These are phyloP conservation scores for Moricandia moricandioides DNA, from an alignment of 345 rosid species.

Conservation along the genomic window DNA sequence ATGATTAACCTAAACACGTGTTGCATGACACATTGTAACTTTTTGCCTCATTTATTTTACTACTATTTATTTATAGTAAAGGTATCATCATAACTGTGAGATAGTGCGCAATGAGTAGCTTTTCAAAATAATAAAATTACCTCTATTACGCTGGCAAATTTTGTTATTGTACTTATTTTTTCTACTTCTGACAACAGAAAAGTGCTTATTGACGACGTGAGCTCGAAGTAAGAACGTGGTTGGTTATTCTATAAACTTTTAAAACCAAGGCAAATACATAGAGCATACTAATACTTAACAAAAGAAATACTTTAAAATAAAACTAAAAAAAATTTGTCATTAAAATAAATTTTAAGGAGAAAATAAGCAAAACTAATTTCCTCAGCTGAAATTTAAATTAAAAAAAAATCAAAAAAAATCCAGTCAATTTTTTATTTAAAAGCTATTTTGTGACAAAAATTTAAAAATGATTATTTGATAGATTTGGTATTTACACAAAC, in stretches of 20 bases:
- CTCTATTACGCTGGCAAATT: slow-evolving; percentile 14
- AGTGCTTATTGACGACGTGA: slow-evolving; percentile 25
- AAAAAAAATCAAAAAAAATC: too few relatives aligned
- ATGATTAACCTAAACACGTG: slow-evolving; percentile 38
- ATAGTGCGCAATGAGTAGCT: slow-evolving; percentile 37
- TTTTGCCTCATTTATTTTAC: slow-evolving; percentile 10
- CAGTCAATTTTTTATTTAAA: too few relatives aligned
- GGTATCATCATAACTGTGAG: slow-evolving; percentile 29
- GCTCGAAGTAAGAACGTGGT: slow-evolving; percentile 28
- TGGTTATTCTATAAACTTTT: neutral
- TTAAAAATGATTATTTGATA: too few relatives aligned
- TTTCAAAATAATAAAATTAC: neutral
- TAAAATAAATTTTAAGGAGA: too few relatives aligned
- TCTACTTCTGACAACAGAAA: slow-evolving; percentile 19
- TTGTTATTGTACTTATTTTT: neutral
- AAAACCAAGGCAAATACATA: neutral
- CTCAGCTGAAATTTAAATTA: too few relatives aligned
- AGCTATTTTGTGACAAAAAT: too few relatives aligned
- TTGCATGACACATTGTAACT: slow-evolving; percentile 28
- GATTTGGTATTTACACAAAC: too few relatives aligned
- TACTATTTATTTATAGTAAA: slow-evolving; percentile 15
- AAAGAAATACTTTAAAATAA: too few relatives aligned
- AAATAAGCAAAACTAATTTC: too few relatives aligned
- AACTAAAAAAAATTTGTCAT: too few relatives aligned
- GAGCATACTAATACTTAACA: neutral